Evolutionary conservation across 257 asterid genomes (phyloP), one percentile per base, ranked within the genome.

Genomic region (Plantago ovata): DNA sequence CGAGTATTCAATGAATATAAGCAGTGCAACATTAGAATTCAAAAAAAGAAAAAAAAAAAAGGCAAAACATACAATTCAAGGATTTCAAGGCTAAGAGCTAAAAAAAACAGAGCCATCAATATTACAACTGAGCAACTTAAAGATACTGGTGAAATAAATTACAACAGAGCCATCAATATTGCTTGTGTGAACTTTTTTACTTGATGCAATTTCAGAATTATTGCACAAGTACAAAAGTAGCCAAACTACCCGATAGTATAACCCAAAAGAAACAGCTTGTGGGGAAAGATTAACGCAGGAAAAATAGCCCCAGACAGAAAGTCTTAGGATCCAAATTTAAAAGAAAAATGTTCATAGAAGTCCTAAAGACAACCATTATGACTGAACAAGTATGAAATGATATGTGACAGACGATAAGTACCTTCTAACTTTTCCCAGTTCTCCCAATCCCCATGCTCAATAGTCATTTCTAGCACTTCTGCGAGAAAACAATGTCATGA

Each of bases 391-490:
- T n/a, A n/a, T n/a, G n/a, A n/a, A n/a, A n/a, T n/a, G n/a, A n/a
- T n/a, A 6, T 55, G 65, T 38, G 36, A 53, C 52, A 14, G 45
- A 53, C 56, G 16, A 41, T 38, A 46, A 55, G 42, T 82, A 93
- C 97, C 99, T 84, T 76, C 94, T 42, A 61, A 48, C 43, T 69
- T 79, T 66, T 60, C 62, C 77, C 86, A 77, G 67, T 72, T 82
- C 70, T 75, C 94, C 87, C 83, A 82, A 54, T 78, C 87, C 49
- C 73, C 81, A 52, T 69, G 81, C 77, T 69, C 89, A 13, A 62
- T 78, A 9, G 77, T 69, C 81, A 70, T 67, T 68, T 75, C 81
- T 80, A 89, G 87, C 86, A 81, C 80, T 71, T 86, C 99, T 93
- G 84, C 70, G 66, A 63, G 56, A 70, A 11, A 74, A 52, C 22